A percentile compares a stretch with the other conserved stretches of the same genome.
These are phyloP conservation scores for Saccharomyces hybrid DNA, from an alignment of 1,139 yeast species.

Conservation along the genomic window DNA sequence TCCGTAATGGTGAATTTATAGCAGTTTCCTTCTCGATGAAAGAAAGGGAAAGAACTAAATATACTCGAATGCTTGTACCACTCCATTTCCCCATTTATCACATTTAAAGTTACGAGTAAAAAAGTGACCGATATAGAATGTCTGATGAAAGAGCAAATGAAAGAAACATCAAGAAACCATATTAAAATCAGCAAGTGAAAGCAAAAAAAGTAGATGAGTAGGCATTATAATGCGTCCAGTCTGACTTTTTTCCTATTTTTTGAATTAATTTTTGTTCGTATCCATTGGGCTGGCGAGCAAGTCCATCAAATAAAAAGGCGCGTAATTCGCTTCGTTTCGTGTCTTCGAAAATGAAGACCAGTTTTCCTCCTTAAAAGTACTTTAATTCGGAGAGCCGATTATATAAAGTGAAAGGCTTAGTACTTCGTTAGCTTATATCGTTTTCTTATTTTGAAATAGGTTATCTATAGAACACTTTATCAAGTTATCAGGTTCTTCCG, in stretches of 20 bases:
- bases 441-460: not conserved
- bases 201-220: not conserved
- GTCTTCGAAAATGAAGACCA: not conserved
- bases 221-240: not conserved
- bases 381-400: not conserved
- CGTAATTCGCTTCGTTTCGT: not conserved
- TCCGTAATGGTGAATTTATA: no score
- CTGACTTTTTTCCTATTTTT: no score
- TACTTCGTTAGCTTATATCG: not conserved
- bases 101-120: no score
- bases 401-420: not conserved
- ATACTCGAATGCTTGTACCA: no score
- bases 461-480: no score
- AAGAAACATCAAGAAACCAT: no score
- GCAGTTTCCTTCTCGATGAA: no score
- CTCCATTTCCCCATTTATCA: no score
- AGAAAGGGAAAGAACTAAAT: no score
- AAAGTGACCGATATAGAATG: no score
- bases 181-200: no score
- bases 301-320: not conserved
- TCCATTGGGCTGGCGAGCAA: not conserved
- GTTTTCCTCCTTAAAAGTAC: not conserved
- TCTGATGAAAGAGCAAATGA: no score
- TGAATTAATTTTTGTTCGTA: not conserved
- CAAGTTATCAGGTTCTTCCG: not conserved